Evolutionary conservation across 2,329 filamentous ascomycete species (phyloP).

Genomic region (Rachicladosporium sp.): DNA sequence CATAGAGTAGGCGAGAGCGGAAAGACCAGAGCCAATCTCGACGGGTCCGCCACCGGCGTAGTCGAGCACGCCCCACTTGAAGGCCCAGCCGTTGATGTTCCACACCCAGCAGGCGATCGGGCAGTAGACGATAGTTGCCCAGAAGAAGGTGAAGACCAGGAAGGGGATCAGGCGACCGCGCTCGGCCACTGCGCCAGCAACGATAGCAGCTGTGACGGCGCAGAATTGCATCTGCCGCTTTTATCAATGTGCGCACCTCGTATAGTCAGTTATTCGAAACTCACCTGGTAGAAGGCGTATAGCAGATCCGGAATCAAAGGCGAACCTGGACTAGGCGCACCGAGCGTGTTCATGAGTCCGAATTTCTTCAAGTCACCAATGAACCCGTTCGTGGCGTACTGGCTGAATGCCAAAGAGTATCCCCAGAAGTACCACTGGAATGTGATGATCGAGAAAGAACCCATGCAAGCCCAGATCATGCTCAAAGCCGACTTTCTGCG

Average conservation of each 20-base stretch:
- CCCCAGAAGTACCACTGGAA: slow-evolving; percentile 99
- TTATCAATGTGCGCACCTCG: no score
- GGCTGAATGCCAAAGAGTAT: slow-evolving; percentile 86
- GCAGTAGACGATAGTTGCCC: slow-evolving; percentile 96
- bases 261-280: no score
- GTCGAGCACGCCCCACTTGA: slow-evolving; percentile 81
- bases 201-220: slow-evolving; percentile 79
- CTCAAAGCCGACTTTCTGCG: slow-evolving; percentile 93
- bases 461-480: slow-evolving; percentile 96
- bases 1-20: slow-evolving; percentile 89
- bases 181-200: slow-evolving; percentile 85
- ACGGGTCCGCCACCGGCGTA: slow-evolving; percentile 95
- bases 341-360: slow-evolving; percentile 74
- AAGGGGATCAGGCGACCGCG: slow-evolving; percentile 83
- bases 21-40: slow-evolving; percentile 90
- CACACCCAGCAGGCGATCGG: slow-evolving; percentile 93
- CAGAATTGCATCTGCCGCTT: slow-evolving; percentile 70
- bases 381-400: slow-evolving; percentile 69
- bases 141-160: slow-evolving; percentile 92
- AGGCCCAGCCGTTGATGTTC: slow-evolving; percentile 90
- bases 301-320: slow-evolving; percentile 79
- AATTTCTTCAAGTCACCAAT: slow-evolving; percentile 88
- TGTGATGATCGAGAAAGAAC: slow-evolving; percentile 75
- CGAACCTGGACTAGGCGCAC: slow-evolving; percentile 72
- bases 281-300: slow-evolving; percentile 76